phyloP scores from a whole-genome alignment of 495 filamentous ascomycete species.

The Talaromyces liani region DNA sequence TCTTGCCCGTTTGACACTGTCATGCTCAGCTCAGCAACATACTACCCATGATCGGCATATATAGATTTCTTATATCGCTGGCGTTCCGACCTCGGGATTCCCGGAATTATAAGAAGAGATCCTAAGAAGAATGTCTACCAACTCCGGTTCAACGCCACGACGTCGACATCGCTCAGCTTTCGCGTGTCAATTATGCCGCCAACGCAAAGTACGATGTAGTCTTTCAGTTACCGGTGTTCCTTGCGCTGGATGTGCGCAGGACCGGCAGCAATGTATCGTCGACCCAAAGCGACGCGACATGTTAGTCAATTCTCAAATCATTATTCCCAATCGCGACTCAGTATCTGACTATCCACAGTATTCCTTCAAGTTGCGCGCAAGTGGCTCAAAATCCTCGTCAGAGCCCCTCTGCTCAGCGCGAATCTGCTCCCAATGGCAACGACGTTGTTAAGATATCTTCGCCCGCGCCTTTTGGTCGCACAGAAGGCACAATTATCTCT shows the following conservation, averaged over 20 bases:
- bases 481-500: neutral
- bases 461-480: neutral
- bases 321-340: neutral
- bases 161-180: conserved; percentile 28
- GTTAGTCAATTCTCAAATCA: neutral
- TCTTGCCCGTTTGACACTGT: neutral
- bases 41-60: neutral
- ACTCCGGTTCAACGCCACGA: neutral
- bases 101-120: neutral
- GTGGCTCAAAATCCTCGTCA: neutral
- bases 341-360: neutral
- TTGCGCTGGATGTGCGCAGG: conserved; percentile 24
- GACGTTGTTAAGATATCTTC: neutral
- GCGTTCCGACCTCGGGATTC: neutral
- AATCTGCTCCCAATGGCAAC: neutral
- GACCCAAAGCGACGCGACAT: conserved; percentile 1
- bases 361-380: neutral
- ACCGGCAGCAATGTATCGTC: conserved; percentile 20
- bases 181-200: conserved; percentile 24
- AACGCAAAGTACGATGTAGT: conserved; percentile 29
- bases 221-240: conserved; percentile 24
- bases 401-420: neutral
- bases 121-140: neutral
- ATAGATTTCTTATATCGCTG: neutral
- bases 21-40: neutral